Evolutionary conservation across 2,329 filamentous ascomycete species (phyloP).

Genomic region (Madurella fahalii): DNA sequence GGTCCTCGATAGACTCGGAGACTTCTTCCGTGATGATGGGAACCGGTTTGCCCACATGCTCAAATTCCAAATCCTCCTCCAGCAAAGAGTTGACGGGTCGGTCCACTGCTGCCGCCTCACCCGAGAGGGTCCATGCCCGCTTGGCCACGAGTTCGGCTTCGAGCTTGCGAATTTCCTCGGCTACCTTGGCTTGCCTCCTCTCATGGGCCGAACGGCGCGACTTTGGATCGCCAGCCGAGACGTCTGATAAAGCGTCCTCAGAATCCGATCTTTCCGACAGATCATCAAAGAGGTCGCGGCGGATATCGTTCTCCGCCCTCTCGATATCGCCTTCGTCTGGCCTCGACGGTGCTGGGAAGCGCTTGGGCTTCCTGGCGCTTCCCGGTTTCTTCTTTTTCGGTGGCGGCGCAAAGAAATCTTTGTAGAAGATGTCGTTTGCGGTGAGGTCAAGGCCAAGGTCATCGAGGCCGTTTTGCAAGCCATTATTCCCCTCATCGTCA

Average conservation of each 20-base stretch:
- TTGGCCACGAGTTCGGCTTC: conserved; percentile 87
- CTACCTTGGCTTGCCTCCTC: conserved; percentile 76
- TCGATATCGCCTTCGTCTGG: conserved; percentile 66
- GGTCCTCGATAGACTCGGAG: conserved; percentile 83
- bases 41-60: conserved; percentile 89
- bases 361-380: conserved; percentile 40
- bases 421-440: conserved; percentile 85
- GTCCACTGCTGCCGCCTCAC: conserved; percentile 78
- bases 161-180: conserved; percentile 84
- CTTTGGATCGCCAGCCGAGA: conserved; percentile 64
- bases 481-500: conserved; percentile 59
- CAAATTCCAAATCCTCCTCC: conserved; percentile 93
- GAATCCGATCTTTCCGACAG: conserved; percentile 61
- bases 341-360: conserved; percentile 37
- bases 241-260: conserved; percentile 60
- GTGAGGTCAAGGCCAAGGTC: conserved; percentile 58
- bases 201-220: conserved; percentile 82
- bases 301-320: conserved; percentile 80
- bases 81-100: conserved; percentile 88
- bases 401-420: conserved; percentile 89
- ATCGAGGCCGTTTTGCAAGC: conserved; percentile 54
- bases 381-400: conserved; percentile 60
- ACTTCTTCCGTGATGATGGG: conserved; percentile 90
- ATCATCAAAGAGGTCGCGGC: conserved; percentile 86
- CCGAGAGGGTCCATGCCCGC: conserved; percentile 83